Conservation (phyloP, 1,284 basidiomycete genomes). For the Amylostereum areolatum region DNA sequence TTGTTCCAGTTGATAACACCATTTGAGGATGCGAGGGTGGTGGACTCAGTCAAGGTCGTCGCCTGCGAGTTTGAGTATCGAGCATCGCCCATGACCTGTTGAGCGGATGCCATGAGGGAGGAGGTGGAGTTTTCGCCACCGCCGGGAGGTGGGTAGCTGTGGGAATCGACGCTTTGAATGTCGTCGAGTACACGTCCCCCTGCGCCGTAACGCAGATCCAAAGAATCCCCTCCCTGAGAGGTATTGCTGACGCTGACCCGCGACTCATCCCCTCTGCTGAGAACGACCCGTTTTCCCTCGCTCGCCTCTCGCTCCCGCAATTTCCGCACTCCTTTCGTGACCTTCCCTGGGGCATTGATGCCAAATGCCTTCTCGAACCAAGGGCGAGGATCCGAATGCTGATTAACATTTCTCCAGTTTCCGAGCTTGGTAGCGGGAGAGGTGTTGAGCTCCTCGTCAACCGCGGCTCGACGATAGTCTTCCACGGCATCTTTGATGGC, state of each 20-base stretch:
- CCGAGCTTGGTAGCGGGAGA: constrained; percentile 83
- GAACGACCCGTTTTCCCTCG: constrained; percentile 55
- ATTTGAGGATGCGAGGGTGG: constrained; percentile 34
- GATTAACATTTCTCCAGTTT: constrained; percentile 88
- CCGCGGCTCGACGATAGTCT: constrained; percentile 81
- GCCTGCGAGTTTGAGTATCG: constrained; percentile 5
- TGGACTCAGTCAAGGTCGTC: constrained; percentile 6
- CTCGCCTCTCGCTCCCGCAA: constrained; percentile 80
- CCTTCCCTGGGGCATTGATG: constrained; percentile 61
- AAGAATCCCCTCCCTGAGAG: constrained; percentile 37
- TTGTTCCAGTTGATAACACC: constrained; percentile 81
- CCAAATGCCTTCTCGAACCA: constrained; percentile 72
- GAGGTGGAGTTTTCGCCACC: constrained; percentile 5
- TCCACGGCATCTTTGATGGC: constrained; percentile 94
- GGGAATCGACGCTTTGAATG: constrained; percentile 60
- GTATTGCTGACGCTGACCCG: constrained; percentile 31
- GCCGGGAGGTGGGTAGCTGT: constrained; percentile 52
- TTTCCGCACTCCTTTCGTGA: constrained; percentile 83
- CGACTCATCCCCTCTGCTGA: constrained; percentile 39
- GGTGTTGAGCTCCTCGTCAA: constrained; percentile 92
- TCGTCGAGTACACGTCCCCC: constrained; percentile 53
- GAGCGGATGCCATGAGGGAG: constrained; percentile 8
- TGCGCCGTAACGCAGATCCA: constrained; percentile 28
- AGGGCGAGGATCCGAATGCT: constrained; percentile 69
- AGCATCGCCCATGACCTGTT: constrained; percentile 2